Conservation (phyloP, 2,329 filamentous ascomycete genomes). For the Fusarium zealandicum region DNA sequence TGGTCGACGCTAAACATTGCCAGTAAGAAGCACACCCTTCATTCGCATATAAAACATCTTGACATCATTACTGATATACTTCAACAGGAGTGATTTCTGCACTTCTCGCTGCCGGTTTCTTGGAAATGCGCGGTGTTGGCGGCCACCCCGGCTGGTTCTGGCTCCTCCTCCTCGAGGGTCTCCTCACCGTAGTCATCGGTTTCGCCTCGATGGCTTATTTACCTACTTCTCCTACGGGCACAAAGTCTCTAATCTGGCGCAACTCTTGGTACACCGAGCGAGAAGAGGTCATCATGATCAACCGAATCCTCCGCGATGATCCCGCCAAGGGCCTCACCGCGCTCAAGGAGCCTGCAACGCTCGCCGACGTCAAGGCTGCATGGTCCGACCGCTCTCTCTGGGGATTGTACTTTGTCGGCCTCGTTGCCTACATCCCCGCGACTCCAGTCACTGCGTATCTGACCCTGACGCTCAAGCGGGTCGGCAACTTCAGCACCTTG, state of each 20-base stretch:
- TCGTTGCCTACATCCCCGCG: constrained; percentile 58
- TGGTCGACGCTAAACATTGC: constrained; percentile 63
- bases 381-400: constrained; percentile 57
- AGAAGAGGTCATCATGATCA: constrained; percentile 75
- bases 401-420: constrained; percentile 58
- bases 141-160: constrained; percentile 63
- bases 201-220: constrained; percentile 65
- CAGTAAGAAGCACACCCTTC: constrained; percentile 26
- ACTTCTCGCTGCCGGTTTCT: constrained; percentile 53
- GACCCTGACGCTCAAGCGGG: constrained; percentile 61
- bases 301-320: constrained; percentile 62
- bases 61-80: constrained; percentile 40
- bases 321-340: constrained; percentile 60
- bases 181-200: constrained; percentile 61
- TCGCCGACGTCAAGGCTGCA: constrained; percentile 52
- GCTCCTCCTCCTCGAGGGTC: constrained; percentile 54
- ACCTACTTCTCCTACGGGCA: constrained; percentile 70
- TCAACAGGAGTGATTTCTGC: constrained; percentile 56
- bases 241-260: constrained; percentile 65
- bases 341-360: constrained; percentile 52
- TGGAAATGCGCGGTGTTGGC: constrained; percentile 58
- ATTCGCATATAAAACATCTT: constrained; percentile 37
- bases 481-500: constrained; percentile 64
- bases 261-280: constrained; percentile 71
- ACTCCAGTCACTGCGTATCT: constrained; percentile 58